A percentile compares a stretch with the other conserved stretches of the same genome.
phyloP scores from a whole-genome alignment of 768 basidiomycete species.

The Rhodotorula kratochvilovae region DNA sequence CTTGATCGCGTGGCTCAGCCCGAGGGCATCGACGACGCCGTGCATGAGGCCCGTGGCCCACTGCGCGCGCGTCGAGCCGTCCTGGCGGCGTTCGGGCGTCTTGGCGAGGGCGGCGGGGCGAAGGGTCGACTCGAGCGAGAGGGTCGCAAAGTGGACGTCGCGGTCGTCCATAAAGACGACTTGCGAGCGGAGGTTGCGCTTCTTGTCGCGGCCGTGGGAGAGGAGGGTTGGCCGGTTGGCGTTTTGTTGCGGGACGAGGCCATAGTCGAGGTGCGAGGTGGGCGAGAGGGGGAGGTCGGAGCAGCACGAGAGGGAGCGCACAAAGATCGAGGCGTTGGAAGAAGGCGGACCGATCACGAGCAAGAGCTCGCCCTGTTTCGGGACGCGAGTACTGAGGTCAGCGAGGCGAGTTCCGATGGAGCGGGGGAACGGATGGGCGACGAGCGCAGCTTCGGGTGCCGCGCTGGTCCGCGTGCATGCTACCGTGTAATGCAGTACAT shows the following conservation, averaged over 20 bases:
- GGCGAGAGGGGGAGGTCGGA: conserved; percentile 25
- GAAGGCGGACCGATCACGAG: conserved; percentile 31
- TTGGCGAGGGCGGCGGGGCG: conserved; percentile 54
- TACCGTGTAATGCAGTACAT: too few relatives aligned
- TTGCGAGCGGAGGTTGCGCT: conserved; percentile 46
- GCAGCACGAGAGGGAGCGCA: conserved; percentile 22
- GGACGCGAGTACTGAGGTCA: neutral
- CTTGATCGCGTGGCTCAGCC: conserved; percentile 63
- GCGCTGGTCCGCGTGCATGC: too few relatives aligned
- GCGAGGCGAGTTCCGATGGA: neutral
- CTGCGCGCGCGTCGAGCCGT: conserved; percentile 42
- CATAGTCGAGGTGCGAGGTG: conserved; percentile 32
- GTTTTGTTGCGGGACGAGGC: conserved; percentile 14
- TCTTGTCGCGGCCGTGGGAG: neutral
- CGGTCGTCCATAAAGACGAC: conserved; percentile 49
- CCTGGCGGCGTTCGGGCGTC: conserved; percentile 49
- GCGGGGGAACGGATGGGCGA: neutral
- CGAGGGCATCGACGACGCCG: conserved; percentile 62
- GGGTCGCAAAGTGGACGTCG: conserved; percentile 52
- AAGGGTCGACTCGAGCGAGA: conserved; percentile 52
- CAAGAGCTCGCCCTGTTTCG: conserved; percentile 31
- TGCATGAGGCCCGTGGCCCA: conserved; percentile 48
- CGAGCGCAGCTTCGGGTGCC: neutral
- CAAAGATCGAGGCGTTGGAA: conserved; percentile 20
- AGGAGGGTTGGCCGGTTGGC: conserved; percentile 7